phyloP scores from a whole-genome alignment of 495 filamentous ascomycete species.

The Aspergillus mulundensis region DNA sequence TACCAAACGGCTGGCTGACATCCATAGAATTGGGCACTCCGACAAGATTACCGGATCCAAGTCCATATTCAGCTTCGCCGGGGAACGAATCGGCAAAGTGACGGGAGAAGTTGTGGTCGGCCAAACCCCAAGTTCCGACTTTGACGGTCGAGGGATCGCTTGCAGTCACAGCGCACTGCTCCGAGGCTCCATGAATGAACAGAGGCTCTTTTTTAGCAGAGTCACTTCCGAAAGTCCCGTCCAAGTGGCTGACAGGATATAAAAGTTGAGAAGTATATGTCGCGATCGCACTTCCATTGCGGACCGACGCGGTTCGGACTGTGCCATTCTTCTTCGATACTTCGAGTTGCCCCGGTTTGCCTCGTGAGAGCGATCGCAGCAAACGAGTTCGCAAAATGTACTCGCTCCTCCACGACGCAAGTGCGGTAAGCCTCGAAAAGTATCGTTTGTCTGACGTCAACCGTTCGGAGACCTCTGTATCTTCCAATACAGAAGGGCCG shows the following conservation, averaged over 20 bases:
- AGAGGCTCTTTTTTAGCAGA: slow-evolving; percentile 65
- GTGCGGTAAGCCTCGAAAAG: slow-evolving; percentile 73
- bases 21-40: slow-evolving; percentile 83
- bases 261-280: slow-evolving; percentile 80
- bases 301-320: slow-evolving; percentile 42
- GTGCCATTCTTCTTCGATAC: slow-evolving; percentile 46
- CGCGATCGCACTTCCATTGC: slow-evolving; percentile 56
- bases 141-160: slow-evolving; percentile 75
- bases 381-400: slow-evolving; percentile 85
- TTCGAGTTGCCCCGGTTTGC: slow-evolving; percentile 63
- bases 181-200: slow-evolving; percentile 76
- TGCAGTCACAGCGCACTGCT: slow-evolving; percentile 64
- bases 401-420: slow-evolving; percentile 88
- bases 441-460: slow-evolving; percentile 62
- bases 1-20: slow-evolving; percentile 77
- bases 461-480: slow-evolving; percentile 39
- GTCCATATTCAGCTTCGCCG: slow-evolving; percentile 68
- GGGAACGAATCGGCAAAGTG: slow-evolving; percentile 75
- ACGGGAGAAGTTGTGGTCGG: slow-evolving; percentile 66
- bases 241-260: slow-evolving; percentile 68
- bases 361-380: slow-evolving; percentile 71
- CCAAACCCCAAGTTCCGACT: slow-evolving; percentile 78
- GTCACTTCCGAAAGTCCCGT: slow-evolving; percentile 61
- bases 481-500: slow-evolving; percentile 52
- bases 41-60: slow-evolving; percentile 70